Conservation (phyloP, 352 stramenopile species). For the Pythium dissimile region DNA sequence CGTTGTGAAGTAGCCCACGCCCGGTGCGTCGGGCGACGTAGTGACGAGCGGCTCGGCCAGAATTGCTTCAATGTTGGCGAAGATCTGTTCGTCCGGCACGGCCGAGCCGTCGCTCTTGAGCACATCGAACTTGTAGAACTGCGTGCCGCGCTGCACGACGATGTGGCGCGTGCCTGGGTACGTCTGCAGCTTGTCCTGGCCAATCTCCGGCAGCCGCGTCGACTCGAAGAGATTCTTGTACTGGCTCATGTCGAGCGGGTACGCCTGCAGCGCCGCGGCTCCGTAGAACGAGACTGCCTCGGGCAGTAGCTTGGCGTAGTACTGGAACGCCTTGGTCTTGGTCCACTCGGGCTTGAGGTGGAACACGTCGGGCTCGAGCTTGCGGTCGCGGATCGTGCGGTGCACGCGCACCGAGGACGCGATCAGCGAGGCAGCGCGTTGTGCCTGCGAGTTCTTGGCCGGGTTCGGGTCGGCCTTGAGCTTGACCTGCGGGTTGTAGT, state of each 20-base stretch:
- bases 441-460: conserved; percentile 82
- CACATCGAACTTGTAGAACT: conserved; percentile 88
- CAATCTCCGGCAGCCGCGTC: conserved; percentile 57
- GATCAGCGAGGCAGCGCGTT: conserved; percentile 84
- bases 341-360: conserved; percentile 81
- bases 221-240: conserved; percentile 90
- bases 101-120: conserved; percentile 55
- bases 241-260: conserved; percentile 91
- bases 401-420: conserved; percentile 81
- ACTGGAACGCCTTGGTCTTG: conserved; percentile 80
- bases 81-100: conserved; percentile 71
- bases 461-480: conserved; percentile 78
- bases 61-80: conserved; percentile 84
- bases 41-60: conserved; percentile 53
- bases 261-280: conserved; percentile 77
- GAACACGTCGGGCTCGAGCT: conserved; percentile 87
- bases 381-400: conserved; percentile 72
- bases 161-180: conserved; percentile 65
- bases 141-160: conserved; percentile 80
- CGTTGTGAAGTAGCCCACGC: conserved; percentile 77
- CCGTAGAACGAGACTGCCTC: conserved; percentile 87
- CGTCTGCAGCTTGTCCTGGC: conserved; percentile 72
- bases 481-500: conserved; percentile 91
- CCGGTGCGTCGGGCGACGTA: conserved; percentile 32
- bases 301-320: conserved; percentile 79